A percentile compares a stretch with the other conserved stretches of the same genome.
Conservation (phyloP, 2,329 filamentous ascomycete genomes). For the Xylaria sp. region DNA sequence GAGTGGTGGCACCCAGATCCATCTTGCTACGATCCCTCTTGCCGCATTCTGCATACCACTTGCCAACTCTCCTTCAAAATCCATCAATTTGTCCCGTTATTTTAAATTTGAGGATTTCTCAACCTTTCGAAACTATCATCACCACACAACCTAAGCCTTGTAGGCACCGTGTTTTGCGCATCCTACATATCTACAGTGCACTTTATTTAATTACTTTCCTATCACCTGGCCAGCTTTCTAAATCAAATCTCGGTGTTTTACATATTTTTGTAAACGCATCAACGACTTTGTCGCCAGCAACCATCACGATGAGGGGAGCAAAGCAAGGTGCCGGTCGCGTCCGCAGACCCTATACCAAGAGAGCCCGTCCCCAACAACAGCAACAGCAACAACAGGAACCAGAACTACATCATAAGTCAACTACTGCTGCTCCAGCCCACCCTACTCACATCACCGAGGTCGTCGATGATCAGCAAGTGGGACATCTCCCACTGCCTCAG, state of each 20-base stretch:
- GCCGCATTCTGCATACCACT: conserved; percentile 45
- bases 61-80: conserved; percentile 26
- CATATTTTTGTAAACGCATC: conserved; percentile 18
- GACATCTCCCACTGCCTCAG: conserved; percentile 36
- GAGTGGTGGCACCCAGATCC: conserved; percentile 19
- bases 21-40: conserved; percentile 18
- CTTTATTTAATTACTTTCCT: conserved; percentile 8
- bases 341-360: conserved; percentile 33
- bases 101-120: conserved; percentile 3
- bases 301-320: conserved; percentile 33
- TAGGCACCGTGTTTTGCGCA: conserved; percentile 25
- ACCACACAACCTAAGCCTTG: conserved; percentile 15
- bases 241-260: conserved; percentile 21
- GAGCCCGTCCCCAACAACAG: conserved; percentile 26
- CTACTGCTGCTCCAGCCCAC: conserved; percentile 1
- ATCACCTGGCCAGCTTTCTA: not conserved
- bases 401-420: conserved; percentile 6
- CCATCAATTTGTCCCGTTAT: conserved; percentile 23
- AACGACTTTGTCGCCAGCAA: not conserved
- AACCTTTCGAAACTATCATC: conserved; percentile 11
- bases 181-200: conserved; percentile 7
- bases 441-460: conserved; percentile 33
- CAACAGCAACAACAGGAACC: not conserved
- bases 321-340: conserved; percentile 35
- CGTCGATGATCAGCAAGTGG: conserved; percentile 40